These are phyloP conservation scores for Arthrobotrys sphaeroides DNA, from an alignment of 2,329 filamentous ascomycete species.

Conservation along the genomic window DNA sequence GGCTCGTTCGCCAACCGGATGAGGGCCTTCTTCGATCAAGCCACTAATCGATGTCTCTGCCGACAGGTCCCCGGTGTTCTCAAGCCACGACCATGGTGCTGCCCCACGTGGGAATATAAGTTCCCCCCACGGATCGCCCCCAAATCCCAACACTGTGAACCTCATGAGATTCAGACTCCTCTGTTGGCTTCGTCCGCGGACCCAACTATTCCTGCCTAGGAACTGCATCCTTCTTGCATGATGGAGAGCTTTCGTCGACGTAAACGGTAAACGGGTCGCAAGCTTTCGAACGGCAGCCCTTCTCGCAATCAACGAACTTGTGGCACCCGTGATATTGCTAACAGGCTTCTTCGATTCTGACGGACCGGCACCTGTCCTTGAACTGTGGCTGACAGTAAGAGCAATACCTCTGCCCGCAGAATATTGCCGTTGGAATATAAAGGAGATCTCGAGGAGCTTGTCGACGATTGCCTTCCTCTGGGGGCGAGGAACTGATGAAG, in stretches of 20 bases:
- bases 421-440: slow-evolving; percentile 45
- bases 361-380: neutral
- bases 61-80: slow-evolving; percentile 10
- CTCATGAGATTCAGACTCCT: slow-evolving; percentile 33
- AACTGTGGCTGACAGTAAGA: neutral
- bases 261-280: slow-evolving; percentile 37
- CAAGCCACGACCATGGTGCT: neutral
- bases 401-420: slow-evolving; percentile 44
- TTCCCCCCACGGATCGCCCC: slow-evolving; percentile 13
- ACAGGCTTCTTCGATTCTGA: slow-evolving; percentile 14
- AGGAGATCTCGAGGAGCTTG: slow-evolving; percentile 35
- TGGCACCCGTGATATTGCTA: neutral
- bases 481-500: slow-evolving; percentile 39
- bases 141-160: slow-evolving; percentile 32
- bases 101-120: slow-evolving; percentile 2
- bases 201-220: slow-evolving; percentile 43
- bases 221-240: slow-evolving; percentile 47
- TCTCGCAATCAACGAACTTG: slow-evolving; percentile 28
- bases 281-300: slow-evolving; percentile 41
- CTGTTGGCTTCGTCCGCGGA: slow-evolving; percentile 19
- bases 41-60: neutral
- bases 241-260: slow-evolving; percentile 40
- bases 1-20: slow-evolving; percentile 2
- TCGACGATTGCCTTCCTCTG: slow-evolving; percentile 38
- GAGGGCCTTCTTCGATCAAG: slow-evolving; percentile 3